These are phyloP conservation scores for Globisporangium apiculatum DNA, from an alignment of 352 stramenopile genomes.

Conservation along the genomic window DNA sequence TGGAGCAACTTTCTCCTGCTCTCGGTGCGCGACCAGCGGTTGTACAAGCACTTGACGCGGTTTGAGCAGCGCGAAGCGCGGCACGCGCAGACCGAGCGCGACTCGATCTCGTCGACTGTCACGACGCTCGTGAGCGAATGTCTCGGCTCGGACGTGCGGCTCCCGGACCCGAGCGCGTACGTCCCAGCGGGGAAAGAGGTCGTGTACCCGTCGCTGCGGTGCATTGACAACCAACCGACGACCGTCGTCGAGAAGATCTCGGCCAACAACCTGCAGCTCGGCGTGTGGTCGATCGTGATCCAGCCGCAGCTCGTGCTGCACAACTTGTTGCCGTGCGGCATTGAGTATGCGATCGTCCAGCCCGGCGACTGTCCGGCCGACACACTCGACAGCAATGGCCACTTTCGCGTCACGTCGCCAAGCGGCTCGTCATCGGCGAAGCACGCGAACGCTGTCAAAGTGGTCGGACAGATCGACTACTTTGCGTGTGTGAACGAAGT, in stretches of 20 bases:
- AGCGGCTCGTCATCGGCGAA: conserved; percentile 39
- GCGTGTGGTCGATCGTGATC: conserved; percentile 74
- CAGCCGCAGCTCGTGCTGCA: conserved; percentile 74
- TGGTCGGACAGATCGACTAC: conserved; percentile 47
- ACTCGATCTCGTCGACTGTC: conserved; percentile 26
- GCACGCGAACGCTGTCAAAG: conserved; percentile 34
- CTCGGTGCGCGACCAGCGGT: conserved; percentile 60
- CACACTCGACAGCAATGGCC: conserved; percentile 41
- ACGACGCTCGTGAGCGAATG: conserved; percentile 59
- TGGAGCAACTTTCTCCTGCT: conserved; percentile 78
- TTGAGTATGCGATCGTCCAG: conserved; percentile 85
- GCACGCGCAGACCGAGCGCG: conserved; percentile 43
- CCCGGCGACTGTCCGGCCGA: conserved; percentile 57
- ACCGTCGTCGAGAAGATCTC: conserved; percentile 70
- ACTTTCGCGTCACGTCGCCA: conserved; percentile 36
- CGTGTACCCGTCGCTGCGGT: conserved; percentile 55
- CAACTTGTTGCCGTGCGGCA: conserved; percentile 74
- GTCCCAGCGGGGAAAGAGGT: conserved; percentile 50
- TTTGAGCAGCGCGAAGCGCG: conserved; percentile 70
- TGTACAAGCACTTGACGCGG: conserved; percentile 66
- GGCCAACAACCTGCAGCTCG: conserved; percentile 43
- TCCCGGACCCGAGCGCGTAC: conserved; percentile 44
- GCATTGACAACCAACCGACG: conserved; percentile 81
- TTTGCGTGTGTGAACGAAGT: conserved; percentile 75
- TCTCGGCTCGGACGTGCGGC: conserved; percentile 47